Percentiles rank a stretch among this genome's conserved stretches.
Conservation (phyloP, 345 rosid species). For the Salix brachista region DNA sequence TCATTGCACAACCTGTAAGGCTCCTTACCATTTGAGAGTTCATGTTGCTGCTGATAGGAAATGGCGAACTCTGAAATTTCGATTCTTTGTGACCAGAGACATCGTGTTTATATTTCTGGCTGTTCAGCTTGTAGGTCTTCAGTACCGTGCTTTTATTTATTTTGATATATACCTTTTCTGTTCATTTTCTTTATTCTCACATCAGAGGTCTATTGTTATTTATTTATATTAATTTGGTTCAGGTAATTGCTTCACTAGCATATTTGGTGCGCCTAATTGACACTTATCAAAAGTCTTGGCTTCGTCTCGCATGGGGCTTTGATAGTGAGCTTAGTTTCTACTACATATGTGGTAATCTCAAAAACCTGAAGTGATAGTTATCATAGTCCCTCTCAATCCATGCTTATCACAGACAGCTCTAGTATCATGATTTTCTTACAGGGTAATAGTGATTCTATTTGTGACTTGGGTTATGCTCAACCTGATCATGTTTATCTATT, state of each 20-base stretch:
- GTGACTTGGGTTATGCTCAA: not conserved
- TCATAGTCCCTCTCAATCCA: not conserved
- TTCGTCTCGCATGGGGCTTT: conserved; percentile 86
- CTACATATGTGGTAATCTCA: conserved; percentile 86
- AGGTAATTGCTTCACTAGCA: conserved; percentile 89
- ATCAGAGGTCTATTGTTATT: not conserved
- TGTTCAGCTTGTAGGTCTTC: conserved; percentile 77
- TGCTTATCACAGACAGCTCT: not conserved
- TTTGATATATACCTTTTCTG: not conserved
- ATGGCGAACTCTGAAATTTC: conserved; percentile 93
- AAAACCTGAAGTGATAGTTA: conserved; percentile 13
- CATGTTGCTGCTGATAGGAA: conserved; percentile 94
- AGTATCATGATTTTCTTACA: not conserved
- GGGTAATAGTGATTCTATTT: not conserved
- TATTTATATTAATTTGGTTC: conserved; percentile 17
- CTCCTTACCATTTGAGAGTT: conserved; percentile 94
- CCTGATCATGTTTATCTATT: not conserved
- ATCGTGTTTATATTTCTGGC: conserved; percentile 82
- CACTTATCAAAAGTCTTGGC: conserved; percentile 71
- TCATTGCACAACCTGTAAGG: conserved; percentile 99
- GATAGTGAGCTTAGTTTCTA: conserved; percentile 84
- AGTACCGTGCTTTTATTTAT: not conserved
- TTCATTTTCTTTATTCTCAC: not conserved
- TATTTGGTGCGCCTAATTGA: conserved; percentile 83
- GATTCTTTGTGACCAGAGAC: conserved; percentile 97